These are phyloP conservation scores for Stromatinia cepivora DNA, from an alignment of 2,329 filamentous ascomycete species.

Conservation along the genomic window DNA sequence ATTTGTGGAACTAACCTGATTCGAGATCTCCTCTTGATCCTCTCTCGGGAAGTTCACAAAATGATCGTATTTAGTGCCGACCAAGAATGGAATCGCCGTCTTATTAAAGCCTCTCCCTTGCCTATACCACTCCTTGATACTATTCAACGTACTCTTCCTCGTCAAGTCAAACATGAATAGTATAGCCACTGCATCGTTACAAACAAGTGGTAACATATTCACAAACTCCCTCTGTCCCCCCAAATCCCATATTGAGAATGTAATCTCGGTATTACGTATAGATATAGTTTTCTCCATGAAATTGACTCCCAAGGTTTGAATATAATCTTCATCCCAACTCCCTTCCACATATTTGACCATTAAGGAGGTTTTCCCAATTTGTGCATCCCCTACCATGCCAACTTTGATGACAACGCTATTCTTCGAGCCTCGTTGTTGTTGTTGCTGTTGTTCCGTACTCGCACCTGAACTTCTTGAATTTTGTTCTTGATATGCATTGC, in stretches of 20 bases:
- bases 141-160: slow-evolving; percentile 96
- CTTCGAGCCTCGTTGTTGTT: slow-evolving; percentile 41
- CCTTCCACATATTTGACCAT: slow-evolving; percentile 99
- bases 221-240: slow-evolving; percentile 98
- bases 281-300: slow-evolving; percentile 99
- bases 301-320: slow-evolving; percentile 97
- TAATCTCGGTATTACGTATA: slow-evolving; percentile 98
- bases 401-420: slow-evolving; percentile 96
- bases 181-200: slow-evolving; percentile 97
- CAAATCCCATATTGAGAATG: slow-evolving; percentile 98
- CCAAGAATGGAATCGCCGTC: slow-evolving; percentile 96
- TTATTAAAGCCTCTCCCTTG: slow-evolving; percentile 99
- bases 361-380: slow-evolving; percentile 97
- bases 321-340: slow-evolving; percentile 99
- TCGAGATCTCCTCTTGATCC: slow-evolving; percentile 97
- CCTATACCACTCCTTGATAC: slow-evolving; percentile 99
- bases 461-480: slow-evolving; percentile 36
- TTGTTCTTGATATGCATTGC: slow-evolving; percentile 40
- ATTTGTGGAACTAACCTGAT: slow-evolving; percentile 63
- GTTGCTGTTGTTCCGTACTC: slow-evolving; percentile 25
- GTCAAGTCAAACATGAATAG: slow-evolving; percentile 99
- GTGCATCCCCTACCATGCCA: slow-evolving; percentile 98
- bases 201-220: slow-evolving; percentile 99
- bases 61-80: slow-evolving; percentile 98
- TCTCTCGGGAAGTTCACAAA: slow-evolving; percentile 98